These are phyloP conservation scores for Fusarium pilosicola DNA, from an alignment of 2,329 filamentous ascomycete species.

Conservation along the genomic window DNA sequence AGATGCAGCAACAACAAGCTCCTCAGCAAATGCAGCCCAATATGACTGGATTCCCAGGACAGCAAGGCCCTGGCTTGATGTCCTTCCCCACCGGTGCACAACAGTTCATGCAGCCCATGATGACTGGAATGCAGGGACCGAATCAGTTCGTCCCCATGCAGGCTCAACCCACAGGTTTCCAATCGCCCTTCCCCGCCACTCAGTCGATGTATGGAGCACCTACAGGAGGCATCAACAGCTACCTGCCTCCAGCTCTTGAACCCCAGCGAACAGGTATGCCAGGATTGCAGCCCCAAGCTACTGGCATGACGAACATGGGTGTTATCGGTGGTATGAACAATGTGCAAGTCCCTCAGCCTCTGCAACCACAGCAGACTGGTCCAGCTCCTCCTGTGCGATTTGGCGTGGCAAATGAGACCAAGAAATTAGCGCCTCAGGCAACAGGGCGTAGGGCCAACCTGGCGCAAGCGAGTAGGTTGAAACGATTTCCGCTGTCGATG, in stretches of 20 bases:
- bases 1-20: slow-evolving; percentile 55
- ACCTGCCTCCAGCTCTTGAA: slow-evolving; percentile 68
- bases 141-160: slow-evolving; percentile 61
- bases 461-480: slow-evolving; percentile 90
- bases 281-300: slow-evolving; percentile 59
- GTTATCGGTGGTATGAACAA: slow-evolving; percentile 60
- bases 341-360: slow-evolving; percentile 56
- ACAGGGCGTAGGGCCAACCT: slow-evolving; percentile 93
- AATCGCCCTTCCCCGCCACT: slow-evolving; percentile 55
- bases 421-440: slow-evolving; percentile 84
- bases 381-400: slow-evolving; percentile 91
- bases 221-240: slow-evolving; percentile 63
- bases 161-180: slow-evolving; percentile 73
- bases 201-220: slow-evolving; percentile 59
- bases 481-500: not conserved
- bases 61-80: slow-evolving; percentile 52
- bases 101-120: slow-evolving; percentile 60
- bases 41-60: slow-evolving; percentile 49
- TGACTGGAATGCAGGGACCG: slow-evolving; percentile 56
- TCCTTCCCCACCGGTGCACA: slow-evolving; percentile 50
- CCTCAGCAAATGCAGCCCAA: slow-evolving; percentile 53
- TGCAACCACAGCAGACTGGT: slow-evolving; percentile 61
- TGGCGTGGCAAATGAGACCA: slow-evolving; percentile 76
- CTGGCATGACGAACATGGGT: slow-evolving; percentile 43
- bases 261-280: slow-evolving; percentile 67